Evolutionary conservation across 2,329 filamentous ascomycete genomes (phyloP).

Genomic region (Calonectria montana): DNA sequence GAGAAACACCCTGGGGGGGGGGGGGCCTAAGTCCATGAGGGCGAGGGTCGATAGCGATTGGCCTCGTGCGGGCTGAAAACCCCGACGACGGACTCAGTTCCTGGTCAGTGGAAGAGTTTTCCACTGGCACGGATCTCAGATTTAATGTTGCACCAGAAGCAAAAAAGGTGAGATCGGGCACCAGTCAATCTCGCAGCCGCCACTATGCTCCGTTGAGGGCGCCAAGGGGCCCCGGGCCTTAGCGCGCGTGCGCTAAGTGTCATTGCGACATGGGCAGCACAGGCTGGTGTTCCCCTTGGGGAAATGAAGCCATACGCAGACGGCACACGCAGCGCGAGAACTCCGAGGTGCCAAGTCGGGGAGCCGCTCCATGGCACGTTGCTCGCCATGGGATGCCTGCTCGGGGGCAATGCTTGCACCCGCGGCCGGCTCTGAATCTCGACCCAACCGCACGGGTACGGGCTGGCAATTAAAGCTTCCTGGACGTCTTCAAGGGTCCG

Average conservation of each 20-base stretch:
- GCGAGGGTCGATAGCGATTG: conserved; percentile 23
- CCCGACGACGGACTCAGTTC: neutral
- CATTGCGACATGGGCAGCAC: conserved; percentile 27
- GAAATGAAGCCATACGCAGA: conserved; percentile 18
- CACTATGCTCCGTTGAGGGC: neutral
- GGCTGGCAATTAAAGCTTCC: conserved; percentile 38
- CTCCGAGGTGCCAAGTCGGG: neutral
- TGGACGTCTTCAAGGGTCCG: neutral
- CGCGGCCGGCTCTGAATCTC: conserved; percentile 10
- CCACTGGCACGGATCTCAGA: conserved; percentile 25
- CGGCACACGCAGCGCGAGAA: neutral
- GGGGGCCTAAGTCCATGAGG: conserved; percentile 34
- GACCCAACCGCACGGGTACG: conserved; percentile 42
- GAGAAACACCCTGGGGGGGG: neutral
- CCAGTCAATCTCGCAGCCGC: conserved; percentile 36
- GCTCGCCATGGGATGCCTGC: conserved; percentile 17
- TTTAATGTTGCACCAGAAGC: conserved; percentile 30
- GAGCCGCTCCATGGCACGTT: neutral
- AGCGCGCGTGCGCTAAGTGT: conserved; percentile 22
- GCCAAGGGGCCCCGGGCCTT: conserved; percentile 1
- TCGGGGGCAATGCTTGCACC: conserved; percentile 8
- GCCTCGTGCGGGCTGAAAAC: neutral
- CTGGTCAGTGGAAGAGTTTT: neutral
- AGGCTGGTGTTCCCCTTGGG: conserved; percentile 5
- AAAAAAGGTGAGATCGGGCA: conserved; percentile 40